Conservation (phyloP, 441 rosid genomes). For the Adansonia madagascariensis region DNA sequence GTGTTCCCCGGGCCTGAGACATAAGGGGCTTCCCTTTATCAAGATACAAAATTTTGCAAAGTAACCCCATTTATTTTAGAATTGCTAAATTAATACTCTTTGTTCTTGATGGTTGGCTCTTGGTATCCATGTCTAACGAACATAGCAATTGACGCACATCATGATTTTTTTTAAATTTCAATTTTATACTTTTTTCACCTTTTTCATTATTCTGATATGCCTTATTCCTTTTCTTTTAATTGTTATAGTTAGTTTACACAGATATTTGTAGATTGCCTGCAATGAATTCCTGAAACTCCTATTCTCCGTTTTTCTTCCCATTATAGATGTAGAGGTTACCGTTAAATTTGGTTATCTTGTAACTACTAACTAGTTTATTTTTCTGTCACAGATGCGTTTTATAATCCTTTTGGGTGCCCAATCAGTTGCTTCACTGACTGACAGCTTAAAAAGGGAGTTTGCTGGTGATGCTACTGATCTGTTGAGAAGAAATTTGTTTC, state of each 20-base stretch:
- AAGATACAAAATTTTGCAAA: not conserved
- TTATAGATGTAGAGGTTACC: not conserved
- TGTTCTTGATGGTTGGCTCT: not conserved
- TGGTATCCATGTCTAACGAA: not conserved
- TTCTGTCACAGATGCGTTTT: not conserved
- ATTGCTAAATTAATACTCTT: slow-evolving; percentile 10
- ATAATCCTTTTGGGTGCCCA: slow-evolving; percentile 12
- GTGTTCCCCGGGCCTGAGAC: not conserved
- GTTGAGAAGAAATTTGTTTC: slow-evolving; percentile 21
- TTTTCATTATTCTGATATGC: not conserved
- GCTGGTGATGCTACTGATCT: slow-evolving; percentile 17
- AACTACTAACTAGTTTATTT: slow-evolving; percentile 4
- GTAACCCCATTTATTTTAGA: not conserved
- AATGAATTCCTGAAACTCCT: no score
- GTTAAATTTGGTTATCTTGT: slow-evolving; percentile 7
- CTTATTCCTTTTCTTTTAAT: not conserved
- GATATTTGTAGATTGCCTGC: no score
- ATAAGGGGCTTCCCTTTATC: not conserved
- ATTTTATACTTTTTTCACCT: not conserved
- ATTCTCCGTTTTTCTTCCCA: not conserved
- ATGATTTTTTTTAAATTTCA: no score
- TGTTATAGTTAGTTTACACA: no score
- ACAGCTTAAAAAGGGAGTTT: not conserved
- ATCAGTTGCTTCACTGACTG: slow-evolving; percentile 17
- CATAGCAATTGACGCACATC: not conserved